Evolutionary conservation across 805 yeast species (phyloP), one percentile per base, ranked within the genome.

Genomic region (Maudiozyma barnettii): DNA sequence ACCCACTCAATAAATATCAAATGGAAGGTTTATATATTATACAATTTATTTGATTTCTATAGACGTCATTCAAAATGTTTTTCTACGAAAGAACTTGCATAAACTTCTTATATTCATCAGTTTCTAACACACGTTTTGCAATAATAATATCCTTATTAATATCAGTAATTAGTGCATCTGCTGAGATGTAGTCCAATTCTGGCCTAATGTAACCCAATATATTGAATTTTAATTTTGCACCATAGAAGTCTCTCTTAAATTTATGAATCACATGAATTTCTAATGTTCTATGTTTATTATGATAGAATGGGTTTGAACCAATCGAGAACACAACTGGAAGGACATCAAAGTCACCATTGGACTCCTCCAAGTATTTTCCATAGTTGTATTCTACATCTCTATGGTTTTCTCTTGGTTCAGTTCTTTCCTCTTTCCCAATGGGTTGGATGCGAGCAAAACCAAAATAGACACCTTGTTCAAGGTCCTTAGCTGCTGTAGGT

Each of bases 281-380:
- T 3, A 93, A 95, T 0, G 95, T 81, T 66, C 86, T 87, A 55
- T 76, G 76, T 44, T 77, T 72, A 65, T 93, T 90, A 22, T 81
- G 76, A 68, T 79, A 93, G 62, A 82, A 91, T 36, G 99, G 98
- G 61, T 93, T 93, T 85, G 89, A 87, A 1, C 99, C 99, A 18
- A 93, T 74, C 8, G 96, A 86, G 86, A 91, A 83, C 8, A 93
- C 99, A 82, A 89, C 88, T 0, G 97, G 97, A 22, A 79, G 69
- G 18, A 67, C 66, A 44, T 72, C 72, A 2, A 74, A 67, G 38
- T 73, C 76, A n/a, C 54, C 57, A 21, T 49, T 54, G 2, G 54
- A 57, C 0, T 45, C 54, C 14, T 51, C 45, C 47, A 89, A 66
- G 9, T 64, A 56, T 5, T 63, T 53, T 0, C 96, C 96, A 57